phyloP scores from a whole-genome alignment of 495 filamentous ascomycete genomes.

The Cercophora scortea region DNA sequence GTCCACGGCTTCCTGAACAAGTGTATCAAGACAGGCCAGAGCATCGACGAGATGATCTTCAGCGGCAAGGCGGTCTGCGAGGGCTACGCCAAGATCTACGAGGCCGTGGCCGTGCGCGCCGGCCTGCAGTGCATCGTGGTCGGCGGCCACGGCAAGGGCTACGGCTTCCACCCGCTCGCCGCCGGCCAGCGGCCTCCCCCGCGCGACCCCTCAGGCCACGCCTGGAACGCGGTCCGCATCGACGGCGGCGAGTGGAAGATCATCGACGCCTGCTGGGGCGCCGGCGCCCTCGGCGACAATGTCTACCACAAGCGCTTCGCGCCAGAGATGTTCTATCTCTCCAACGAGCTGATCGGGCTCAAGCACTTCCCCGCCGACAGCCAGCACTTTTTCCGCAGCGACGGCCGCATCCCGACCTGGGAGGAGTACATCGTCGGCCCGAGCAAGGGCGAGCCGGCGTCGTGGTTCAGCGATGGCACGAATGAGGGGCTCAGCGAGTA shows the following conservation, averaged over 20 bases:
- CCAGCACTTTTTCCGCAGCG: constrained; percentile 58
- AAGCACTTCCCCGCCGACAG: constrained; percentile 68
- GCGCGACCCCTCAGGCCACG: constrained; percentile 50
- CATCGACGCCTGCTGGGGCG: constrained; percentile 89
- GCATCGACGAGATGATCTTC: constrained; percentile 57
- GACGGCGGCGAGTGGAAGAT: constrained; percentile 86
- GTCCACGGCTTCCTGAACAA: constrained; percentile 65
- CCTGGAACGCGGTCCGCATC: constrained; percentile 89
- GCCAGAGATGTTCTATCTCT: constrained; percentile 62
- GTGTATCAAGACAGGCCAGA: constrained; percentile 52
- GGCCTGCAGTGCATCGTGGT: constrained; percentile 68
- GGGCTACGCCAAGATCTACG: constrained; percentile 82
- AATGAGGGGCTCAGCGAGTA: constrained; percentile 57
- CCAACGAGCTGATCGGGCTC: constrained; percentile 75
- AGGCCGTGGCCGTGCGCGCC: constrained; percentile 60
- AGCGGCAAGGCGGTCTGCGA: constrained; percentile 81
- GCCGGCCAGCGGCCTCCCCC: constrained; percentile 53
- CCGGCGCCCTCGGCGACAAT: constrained; percentile 48
- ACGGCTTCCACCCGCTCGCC: constrained; percentile 49
- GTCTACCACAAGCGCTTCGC: constrained; percentile 63
- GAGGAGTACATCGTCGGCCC: constrained; percentile 66
- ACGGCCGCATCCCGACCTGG: constrained; percentile 49
- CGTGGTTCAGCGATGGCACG: constrained; percentile 43
- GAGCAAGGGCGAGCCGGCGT: constrained; percentile 34
- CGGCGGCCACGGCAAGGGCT: constrained; percentile 81